Evolutionary conservation across 345 rosid species (phyloP).

Genomic region (Hibiscus mutabilis): DNA sequence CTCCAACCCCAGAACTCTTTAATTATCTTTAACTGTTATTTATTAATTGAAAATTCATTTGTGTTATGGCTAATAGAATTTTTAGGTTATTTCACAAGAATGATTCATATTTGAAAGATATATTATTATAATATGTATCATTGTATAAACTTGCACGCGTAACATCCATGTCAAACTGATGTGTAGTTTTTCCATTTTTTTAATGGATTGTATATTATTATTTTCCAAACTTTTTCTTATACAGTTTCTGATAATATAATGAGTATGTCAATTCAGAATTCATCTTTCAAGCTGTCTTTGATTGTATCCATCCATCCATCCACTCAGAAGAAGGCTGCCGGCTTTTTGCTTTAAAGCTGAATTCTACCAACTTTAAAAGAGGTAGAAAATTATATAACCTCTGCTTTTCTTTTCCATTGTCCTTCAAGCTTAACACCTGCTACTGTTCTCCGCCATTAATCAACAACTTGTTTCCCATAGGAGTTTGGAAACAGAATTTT

Average conservation of each 20-base stretch:
- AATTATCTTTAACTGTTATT: background rate
- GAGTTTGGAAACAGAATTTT: background rate
- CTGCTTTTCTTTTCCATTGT: background rate
- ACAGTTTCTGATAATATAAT: background rate
- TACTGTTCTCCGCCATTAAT: background rate
- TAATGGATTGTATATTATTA: background rate
- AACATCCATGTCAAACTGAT: slow-evolving; percentile 9
- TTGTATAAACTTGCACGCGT: background rate
- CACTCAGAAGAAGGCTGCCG: background rate
- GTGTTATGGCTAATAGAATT: no score
- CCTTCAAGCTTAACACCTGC: background rate
- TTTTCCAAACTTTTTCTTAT: background rate
- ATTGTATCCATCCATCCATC: background rate
- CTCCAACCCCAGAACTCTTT: background rate
- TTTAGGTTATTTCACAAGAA: no score
- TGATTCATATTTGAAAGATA: background rate
- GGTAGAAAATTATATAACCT: background rate
- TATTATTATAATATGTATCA: background rate
- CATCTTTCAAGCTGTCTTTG: slow-evolving; percentile 7
- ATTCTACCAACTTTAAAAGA: slow-evolving; percentile 3
- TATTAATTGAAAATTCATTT: no score
- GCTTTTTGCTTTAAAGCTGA: slow-evolving; percentile 12
- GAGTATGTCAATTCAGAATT: background rate
- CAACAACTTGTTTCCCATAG: background rate
- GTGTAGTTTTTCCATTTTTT: background rate